These are phyloP conservation scores for Diaporthe vexans DNA, from an alignment of 2,329 filamentous ascomycete genomes.

Conservation along the genomic window DNA sequence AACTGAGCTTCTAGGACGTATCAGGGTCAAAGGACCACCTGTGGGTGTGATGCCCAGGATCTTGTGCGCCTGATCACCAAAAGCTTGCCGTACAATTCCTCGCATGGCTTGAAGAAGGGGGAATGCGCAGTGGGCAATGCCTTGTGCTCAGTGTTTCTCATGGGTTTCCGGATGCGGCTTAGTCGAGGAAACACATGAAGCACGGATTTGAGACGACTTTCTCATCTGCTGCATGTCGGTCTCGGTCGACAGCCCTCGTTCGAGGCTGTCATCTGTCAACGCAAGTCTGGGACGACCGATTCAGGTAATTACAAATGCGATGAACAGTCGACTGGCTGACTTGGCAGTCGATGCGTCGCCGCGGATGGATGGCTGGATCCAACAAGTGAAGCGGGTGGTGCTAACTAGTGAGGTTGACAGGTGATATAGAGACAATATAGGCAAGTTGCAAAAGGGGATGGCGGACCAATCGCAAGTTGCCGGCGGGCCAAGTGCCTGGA, in stretches of 20 bases:
- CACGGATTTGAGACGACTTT: conserved; percentile 27
- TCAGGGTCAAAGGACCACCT: no score
- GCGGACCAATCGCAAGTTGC: conserved; percentile 25
- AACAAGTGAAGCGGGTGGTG: neutral
- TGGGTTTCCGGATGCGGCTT: conserved; percentile 13
- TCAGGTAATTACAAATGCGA: conserved; percentile 24
- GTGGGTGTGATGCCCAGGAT: neutral
- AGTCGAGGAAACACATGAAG: conserved; percentile 31
- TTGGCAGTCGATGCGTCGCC: conserved; percentile 25
- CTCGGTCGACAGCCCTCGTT: conserved; percentile 21
- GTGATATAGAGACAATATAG: neutral
- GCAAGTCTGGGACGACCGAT: conserved; percentile 26
- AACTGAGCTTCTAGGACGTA: neutral
- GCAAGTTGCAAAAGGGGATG: conserved; percentile 8
- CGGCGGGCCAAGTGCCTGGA: conserved; percentile 1
- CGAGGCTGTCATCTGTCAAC: conserved; percentile 32
- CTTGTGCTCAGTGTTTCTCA: conserved; percentile 23
- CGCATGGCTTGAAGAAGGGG: conserved; percentile 19
- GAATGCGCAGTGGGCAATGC: conserved; percentile 1
- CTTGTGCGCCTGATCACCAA: neutral
- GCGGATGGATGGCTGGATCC: conserved; percentile 9
- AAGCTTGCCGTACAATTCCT: neutral
- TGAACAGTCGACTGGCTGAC: conserved; percentile 24
- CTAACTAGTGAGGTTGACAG: conserved; percentile 1
- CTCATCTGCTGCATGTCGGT: conserved; percentile 11